Base-by-base conservation (phyloP, 306 rosid species). In the Medicago lupulina region DNA sequence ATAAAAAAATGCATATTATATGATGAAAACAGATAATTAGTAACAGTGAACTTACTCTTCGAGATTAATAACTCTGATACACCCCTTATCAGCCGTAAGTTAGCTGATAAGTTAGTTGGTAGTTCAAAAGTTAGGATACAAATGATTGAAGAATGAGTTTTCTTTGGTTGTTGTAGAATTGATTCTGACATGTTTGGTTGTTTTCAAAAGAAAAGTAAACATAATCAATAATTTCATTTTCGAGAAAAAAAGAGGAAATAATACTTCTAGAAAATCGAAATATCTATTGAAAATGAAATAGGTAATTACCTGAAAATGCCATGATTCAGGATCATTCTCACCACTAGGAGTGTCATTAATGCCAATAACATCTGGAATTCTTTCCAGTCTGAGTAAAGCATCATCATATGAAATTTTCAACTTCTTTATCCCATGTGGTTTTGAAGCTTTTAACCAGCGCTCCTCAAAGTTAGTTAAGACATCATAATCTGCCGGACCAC, bases 401-500 rank as follows among this genome's bases (percentile, higher is more conserved):
- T 95, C 99, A 75, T 90, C 97, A 53, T 83, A 75, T 74, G 87
- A 79, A 15, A 13, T 77, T 74, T 83, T 95, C 86, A 95, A 76
- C 87, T 95, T 95, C 69, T 93, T 89, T 61, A 95, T 87, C 81
- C 97, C 97, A 0, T 81, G 92, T 51, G 96, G 97, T 89, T 90
- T 92, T 57, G 97, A 77, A 72, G 99, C 99, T 85, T 85, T 90
- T 15, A 86, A 76, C 99, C 99, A 95, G 57, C 99, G 97, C 79
- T 95, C 96, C 89, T 92, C 97, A 55, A 95, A 95, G 85, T 95
- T 95, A 46, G 92, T 88, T 82, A 95, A 80, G 83, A 95, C 97
- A 81, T 95, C 99, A 85, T 95, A 95, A 38, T 97, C 99, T 11
- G 97, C 99, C 17, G 99, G 97, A 74, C 99, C 97, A 38, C 92